phyloP scores from a whole-genome alignment of 2,329 filamentous ascomycete genomes.

The Epichloe aotearoae region DNA sequence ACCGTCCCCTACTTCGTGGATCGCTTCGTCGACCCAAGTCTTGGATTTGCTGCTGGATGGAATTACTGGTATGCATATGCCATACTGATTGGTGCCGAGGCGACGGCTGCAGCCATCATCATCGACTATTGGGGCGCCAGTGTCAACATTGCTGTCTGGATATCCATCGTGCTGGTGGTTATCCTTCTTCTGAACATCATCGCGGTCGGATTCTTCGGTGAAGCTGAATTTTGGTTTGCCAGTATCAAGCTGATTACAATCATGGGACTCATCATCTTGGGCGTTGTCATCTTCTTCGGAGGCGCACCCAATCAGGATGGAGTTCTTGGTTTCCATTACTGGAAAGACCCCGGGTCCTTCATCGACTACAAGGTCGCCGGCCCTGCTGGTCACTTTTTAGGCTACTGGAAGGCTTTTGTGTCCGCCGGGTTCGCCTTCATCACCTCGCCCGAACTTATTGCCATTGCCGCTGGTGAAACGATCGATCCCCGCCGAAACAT shows the following conservation, averaged over 20 bases:
- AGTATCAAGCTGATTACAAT: slow-evolving; percentile 48
- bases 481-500: slow-evolving; percentile 51
- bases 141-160: slow-evolving; percentile 43
- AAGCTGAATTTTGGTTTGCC: slow-evolving; percentile 49
- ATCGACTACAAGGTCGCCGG: slow-evolving; percentile 33
- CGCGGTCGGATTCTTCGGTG: slow-evolving; percentile 43
- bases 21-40: slow-evolving; percentile 40
- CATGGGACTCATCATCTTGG: slow-evolving; percentile 41
- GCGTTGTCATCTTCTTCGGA: slow-evolving; percentile 42
- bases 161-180: slow-evolving; percentile 41
- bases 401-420: slow-evolving; percentile 43
- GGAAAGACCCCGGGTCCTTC: slow-evolving; percentile 29
- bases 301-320: slow-evolving; percentile 36
- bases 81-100: slow-evolving; percentile 44
- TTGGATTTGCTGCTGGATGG: slow-evolving; percentile 45
- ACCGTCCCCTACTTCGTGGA: slow-evolving; percentile 43
- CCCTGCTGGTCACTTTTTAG: slow-evolving; percentile 39
- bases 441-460: slow-evolving; percentile 48
- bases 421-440: slow-evolving; percentile 50
- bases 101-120: slow-evolving; percentile 43
- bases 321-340: slow-evolving; percentile 30
- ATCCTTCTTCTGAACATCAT: slow-evolving; percentile 43
- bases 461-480: slow-evolving; percentile 52
- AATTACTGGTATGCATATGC: slow-evolving; percentile 51
- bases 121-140: slow-evolving; percentile 46